These are phyloP conservation scores for Dipodascopsis uninucleata DNA, from an alignment of 805 yeast species.

Conservation along the genomic window DNA sequence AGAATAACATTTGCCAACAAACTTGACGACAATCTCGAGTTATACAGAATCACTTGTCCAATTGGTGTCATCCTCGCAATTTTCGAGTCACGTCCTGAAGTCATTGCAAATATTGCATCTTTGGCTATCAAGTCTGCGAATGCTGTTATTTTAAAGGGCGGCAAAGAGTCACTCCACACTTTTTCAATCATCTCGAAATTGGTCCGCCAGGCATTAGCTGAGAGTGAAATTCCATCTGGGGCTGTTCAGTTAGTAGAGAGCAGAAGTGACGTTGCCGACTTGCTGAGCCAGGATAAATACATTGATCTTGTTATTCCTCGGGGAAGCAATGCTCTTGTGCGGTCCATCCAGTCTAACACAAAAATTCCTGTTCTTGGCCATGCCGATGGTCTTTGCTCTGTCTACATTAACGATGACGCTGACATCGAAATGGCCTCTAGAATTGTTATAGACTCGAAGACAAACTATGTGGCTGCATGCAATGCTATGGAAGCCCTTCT, in stretches of 20 bases:
- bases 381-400: slow-evolving; percentile 95
- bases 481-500: slow-evolving; percentile 90
- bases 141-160: slow-evolving; percentile 95
- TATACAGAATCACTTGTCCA: slow-evolving; percentile 85
- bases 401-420: slow-evolving; percentile 74
- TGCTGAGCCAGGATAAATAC: slow-evolving; percentile 78
- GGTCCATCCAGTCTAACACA: slow-evolving; percentile 78
- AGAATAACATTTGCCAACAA: slow-evolving; percentile 75
- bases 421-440: slow-evolving; percentile 72
- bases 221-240: slow-evolving; percentile 70
- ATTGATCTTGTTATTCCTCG: slow-evolving; percentile 96
- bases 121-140: slow-evolving; percentile 86
- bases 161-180: slow-evolving; percentile 85
- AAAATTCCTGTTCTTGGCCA: slow-evolving; percentile 97
- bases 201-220: slow-evolving; percentile 54
- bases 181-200: slow-evolving; percentile 77
- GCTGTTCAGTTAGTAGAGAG: slow-evolving; percentile 86
- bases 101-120: slow-evolving; percentile 94
- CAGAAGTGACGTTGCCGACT: slow-evolving; percentile 83
- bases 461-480: slow-evolving; percentile 98
- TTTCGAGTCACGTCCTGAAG: slow-evolving; percentile 96
- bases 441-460: slow-evolving; percentile 80
- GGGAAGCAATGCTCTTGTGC: slow-evolving; percentile 92
- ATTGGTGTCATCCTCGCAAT: slow-evolving; percentile 90
- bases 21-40: slow-evolving; percentile 82